These are phyloP conservation scores for Plasmodium malariae DNA, from an alignment of 169 alveolate genomes.

Conservation along the genomic window DNA sequence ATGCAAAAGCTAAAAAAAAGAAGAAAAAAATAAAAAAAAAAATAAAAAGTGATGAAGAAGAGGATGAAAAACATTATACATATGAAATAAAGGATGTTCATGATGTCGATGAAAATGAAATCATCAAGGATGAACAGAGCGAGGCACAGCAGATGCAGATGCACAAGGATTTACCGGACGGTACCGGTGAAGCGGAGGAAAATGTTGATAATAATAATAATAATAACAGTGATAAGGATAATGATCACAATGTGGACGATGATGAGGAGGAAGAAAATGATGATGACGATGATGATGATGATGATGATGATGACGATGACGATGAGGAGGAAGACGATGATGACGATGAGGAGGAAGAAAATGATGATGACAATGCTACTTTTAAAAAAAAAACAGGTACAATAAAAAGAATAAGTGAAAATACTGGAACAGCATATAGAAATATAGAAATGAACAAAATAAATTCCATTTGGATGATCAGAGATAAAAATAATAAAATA, in stretches of 20 bases:
- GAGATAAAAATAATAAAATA: constrained; percentile 84
- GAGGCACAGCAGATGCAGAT: not conserved
- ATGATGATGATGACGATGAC: constrained; percentile 28
- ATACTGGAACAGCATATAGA: constrained; percentile 74
- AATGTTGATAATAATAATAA: too few species aligned
- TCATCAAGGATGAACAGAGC: not conserved
- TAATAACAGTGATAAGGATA: not conserved
- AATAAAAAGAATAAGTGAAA: constrained; percentile 69
- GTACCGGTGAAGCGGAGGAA: not conserved
- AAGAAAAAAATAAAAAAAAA: constrained; percentile 31
- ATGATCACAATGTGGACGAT: not conserved
- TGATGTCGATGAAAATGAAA: not conserved
- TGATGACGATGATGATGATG: not conserved
- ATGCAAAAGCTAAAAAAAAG: constrained; percentile 3
- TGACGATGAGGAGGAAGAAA: constrained; percentile 31
- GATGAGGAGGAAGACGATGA: constrained; percentile 52
- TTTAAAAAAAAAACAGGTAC: constrained; percentile 70
- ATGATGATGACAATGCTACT: constrained; percentile 75
- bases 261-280: not conserved
- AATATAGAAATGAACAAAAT: constrained; percentile 67
- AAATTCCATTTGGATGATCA: constrained; percentile 85
- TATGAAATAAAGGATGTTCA: not conserved
- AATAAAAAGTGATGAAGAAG: not conserved
- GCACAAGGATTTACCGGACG: not conserved
- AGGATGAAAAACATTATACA: constrained; percentile 2